Percentiles rank a stretch among this genome's conserved stretches.
Conservation (phyloP, 164 flowering plant species). For the Vitis rupestris region DNA sequence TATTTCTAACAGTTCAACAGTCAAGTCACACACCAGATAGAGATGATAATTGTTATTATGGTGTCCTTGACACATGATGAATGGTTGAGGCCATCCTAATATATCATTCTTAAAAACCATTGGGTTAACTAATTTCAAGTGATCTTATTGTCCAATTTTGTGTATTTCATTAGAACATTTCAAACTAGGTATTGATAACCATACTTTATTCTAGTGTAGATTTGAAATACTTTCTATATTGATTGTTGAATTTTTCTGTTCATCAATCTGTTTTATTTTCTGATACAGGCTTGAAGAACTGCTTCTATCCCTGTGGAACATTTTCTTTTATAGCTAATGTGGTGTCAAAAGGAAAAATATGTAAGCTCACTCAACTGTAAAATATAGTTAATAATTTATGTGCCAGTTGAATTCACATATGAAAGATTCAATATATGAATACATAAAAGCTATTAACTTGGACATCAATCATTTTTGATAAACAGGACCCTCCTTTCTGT, state of each 20-base stretch:
- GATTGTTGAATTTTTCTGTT: neutral
- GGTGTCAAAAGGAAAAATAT: conserved; percentile 28
- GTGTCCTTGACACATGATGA: neutral
- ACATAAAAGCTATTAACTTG: neutral
- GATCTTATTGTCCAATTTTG: too few relatives aligned
- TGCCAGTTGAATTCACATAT: neutral
- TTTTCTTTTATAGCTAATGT: conserved; percentile 38
- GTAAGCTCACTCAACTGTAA: conserved; percentile 26
- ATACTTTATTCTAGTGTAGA: neutral
- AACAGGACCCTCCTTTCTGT: too few relatives aligned
- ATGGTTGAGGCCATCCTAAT: neutral
- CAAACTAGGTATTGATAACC: neutral
- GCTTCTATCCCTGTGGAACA: conserved; percentile 48
- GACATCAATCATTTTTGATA: neutral
- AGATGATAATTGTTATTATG: neutral
- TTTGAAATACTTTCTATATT: neutral
- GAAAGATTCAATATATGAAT: neutral
- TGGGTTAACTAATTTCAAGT: too few relatives aligned
- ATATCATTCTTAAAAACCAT: neutral
- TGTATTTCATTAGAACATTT: neutral
- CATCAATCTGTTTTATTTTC: neutral
- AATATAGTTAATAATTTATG: neutral
- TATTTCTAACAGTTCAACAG: neutral
- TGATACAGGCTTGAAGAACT: conserved; percentile 39
- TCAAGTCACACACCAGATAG: neutral